Conservation (phyloP, 805 yeast genomes). For the Candida dendrica region DNA sequence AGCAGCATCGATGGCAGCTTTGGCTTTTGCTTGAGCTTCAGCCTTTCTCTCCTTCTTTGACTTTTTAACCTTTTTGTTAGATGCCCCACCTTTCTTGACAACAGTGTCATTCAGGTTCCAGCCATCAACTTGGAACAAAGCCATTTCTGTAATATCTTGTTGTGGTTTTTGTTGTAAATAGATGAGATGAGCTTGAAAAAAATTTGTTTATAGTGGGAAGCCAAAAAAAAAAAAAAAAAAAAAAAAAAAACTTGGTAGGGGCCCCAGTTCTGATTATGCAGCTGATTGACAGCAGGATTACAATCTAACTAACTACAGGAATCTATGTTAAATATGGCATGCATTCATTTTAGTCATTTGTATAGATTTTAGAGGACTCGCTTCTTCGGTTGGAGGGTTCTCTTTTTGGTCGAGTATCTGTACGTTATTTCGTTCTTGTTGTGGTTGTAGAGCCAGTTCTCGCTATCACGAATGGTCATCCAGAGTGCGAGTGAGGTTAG, state of each 20-base stretch:
- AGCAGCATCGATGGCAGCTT: conserved; percentile 9
- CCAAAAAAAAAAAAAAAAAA: too few relatives aligned
- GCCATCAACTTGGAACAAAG: conserved; percentile 73
- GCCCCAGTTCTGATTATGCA: too few relatives aligned
- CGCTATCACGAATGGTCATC: neutral
- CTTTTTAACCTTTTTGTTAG: conserved; percentile 21
- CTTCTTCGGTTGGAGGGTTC: too few relatives aligned
- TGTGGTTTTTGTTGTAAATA: conserved; percentile 1
- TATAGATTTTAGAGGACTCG: too few relatives aligned
- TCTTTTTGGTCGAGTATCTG: neutral
- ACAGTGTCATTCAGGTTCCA: conserved; percentile 60
- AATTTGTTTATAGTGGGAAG: too few relatives aligned
- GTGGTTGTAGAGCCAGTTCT: neutral
- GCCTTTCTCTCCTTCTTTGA: conserved; percentile 14
- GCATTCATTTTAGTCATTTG: too few relatives aligned
- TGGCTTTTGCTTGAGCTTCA: conserved; percentile 2
- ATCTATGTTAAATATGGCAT: too few relatives aligned
- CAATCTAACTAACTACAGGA: too few relatives aligned
- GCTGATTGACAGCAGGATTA: too few relatives aligned
- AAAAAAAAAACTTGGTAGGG: too few relatives aligned
- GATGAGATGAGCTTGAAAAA: neutral
- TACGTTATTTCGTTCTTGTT: neutral
- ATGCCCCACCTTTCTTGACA: conserved; percentile 39
- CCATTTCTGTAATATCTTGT: too few relatives aligned
- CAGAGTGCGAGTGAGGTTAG: neutral